These are phyloP conservation scores for Tremella mesenterica DNA, from an alignment of 768 basidiomycete species.

Conservation along the genomic window DNA sequence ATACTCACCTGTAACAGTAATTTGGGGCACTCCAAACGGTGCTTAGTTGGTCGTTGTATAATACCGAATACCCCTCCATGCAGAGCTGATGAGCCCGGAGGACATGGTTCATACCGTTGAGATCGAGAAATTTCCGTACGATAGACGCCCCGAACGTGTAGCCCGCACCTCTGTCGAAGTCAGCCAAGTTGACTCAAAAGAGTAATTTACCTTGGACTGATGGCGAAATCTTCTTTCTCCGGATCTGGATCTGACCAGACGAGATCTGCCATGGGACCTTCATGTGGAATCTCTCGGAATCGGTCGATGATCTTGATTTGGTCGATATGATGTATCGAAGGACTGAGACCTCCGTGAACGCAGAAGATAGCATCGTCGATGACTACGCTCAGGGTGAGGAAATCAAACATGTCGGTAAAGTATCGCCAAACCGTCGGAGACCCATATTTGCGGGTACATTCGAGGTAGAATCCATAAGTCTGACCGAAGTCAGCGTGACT, in stretches of 20 bases:
- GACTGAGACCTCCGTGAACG: slow-evolving; percentile 97
- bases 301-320: slow-evolving; percentile 99
- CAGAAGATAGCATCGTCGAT: slow-evolving; percentile 99
- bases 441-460: slow-evolving; percentile 95
- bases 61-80: slow-evolving; percentile 98
- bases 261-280: slow-evolving; percentile 98
- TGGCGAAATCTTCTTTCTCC: slow-evolving; percentile 98
- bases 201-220: slow-evolving; percentile 75
- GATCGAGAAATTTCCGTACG: slow-evolving; percentile 91
- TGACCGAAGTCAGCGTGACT: slow-evolving; percentile 44
- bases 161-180: slow-evolving; percentile 68
- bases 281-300: slow-evolving; percentile 98
- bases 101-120: slow-evolving; percentile 94
- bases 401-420: slow-evolving; percentile 99
- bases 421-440: slow-evolving; percentile 96
- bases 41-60: slow-evolving; percentile 88
- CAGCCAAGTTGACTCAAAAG: slow-evolving; percentile 3
- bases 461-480: slow-evolving; percentile 99
- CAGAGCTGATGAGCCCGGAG: slow-evolving; percentile 96
- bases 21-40: slow-evolving; percentile 99
- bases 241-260: slow-evolving; percentile 99
- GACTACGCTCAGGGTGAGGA: slow-evolving; percentile 89
- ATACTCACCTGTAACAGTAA: slow-evolving; percentile 68
- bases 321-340: slow-evolving; percentile 97
- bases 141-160: slow-evolving; percentile 98